Evolutionary conservation across 1,284 basidiomycete species (phyloP), one percentile per base, ranked within the genome.

Genomic region (Malassezia equina): DNA sequence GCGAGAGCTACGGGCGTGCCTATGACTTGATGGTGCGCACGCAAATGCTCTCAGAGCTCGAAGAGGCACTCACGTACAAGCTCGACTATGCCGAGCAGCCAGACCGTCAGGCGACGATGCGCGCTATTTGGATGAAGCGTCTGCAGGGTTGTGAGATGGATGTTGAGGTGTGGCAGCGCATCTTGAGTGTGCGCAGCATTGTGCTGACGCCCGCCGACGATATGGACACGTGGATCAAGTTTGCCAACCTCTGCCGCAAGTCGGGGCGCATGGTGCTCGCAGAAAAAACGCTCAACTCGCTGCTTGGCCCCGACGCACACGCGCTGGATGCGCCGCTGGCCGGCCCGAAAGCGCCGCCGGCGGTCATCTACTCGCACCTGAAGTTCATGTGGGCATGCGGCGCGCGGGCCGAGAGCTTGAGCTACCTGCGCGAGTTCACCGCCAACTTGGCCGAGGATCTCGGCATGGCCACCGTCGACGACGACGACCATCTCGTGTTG

Each of bases 91-190:
- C 64, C 40, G 71, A 98, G 75, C 90, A 96, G 67, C 87, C 90
- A 1, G 90, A 94, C 62, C 83, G 90, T 23, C 70, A 73, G 47
- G 69, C 68, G 7, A 71, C 69, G 29, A 73, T 74, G 48, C 66
- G 71, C 2, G 55, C 64, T 8, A 73, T 69, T 12, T 64, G 55
- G 58, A 59, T 61, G 58, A 65, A 62, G 65, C 90, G 88, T 58
- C 77, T 99, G 39, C 86, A 90, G 78, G 94, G 91, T 2, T 96
- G 93, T 76, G 91, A 98, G 73, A 88, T 90, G 15, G 94, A 98
- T 65, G 94, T 98, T 17, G 94, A 99, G 75, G 90, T 95, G 4
- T 99, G 94, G 94, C 94, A 98, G 76, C 84, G 93, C 21, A 90
- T 98, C 45, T 78, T 99, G 15, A 93, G 96, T 78, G 90, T 99